Evolutionary conservation across 768 basidiomycete genomes (phyloP).

Genomic region (Kwoniella sp.): DNA sequence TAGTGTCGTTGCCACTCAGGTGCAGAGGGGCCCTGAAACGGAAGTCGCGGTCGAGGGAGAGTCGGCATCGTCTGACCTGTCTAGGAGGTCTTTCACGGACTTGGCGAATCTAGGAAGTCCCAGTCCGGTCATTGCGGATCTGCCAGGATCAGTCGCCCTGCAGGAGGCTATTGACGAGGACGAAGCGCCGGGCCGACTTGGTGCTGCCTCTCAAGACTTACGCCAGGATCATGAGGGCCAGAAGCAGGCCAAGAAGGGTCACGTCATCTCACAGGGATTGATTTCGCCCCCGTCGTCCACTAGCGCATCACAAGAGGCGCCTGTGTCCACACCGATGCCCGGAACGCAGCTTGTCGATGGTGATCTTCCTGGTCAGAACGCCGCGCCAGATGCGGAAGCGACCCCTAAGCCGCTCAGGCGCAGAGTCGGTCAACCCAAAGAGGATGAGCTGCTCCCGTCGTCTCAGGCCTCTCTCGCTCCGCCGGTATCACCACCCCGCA

Average conservation of each 20-base stretch:
- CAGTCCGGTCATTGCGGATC: conserved; percentile 8
- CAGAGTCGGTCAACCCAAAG: neutral
- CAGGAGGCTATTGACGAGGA: conserved; percentile 23
- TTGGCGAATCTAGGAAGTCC: conserved; percentile 9
- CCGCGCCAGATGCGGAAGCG: neutral
- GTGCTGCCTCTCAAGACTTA: neutral
- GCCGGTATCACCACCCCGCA: neutral
- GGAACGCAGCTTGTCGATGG: conserved; percentile 7
- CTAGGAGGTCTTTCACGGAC: conserved; percentile 15
- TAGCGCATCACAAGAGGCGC: neutral
- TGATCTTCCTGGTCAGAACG: no score
- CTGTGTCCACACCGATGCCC: neutral
- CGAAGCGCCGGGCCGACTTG: conserved; percentile 1
- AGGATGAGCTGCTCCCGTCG: neutral
- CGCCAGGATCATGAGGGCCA: neutral
- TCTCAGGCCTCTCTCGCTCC: neutral
- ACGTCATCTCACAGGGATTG: conserved; percentile 15
- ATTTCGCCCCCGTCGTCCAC: conserved; percentile 13
- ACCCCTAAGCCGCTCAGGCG: conserved; percentile 3
- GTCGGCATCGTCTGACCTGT: neutral
- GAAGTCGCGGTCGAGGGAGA: neutral
- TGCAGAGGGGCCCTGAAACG: neutral
- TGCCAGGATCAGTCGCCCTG: conserved; percentile 16
- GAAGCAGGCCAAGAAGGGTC: neutral
- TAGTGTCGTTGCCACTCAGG: no score